Evolutionary conservation across 805 yeast genomes (phyloP), one percentile per base, ranked within the genome.

Genomic region (Danielia reshetovae): DNA sequence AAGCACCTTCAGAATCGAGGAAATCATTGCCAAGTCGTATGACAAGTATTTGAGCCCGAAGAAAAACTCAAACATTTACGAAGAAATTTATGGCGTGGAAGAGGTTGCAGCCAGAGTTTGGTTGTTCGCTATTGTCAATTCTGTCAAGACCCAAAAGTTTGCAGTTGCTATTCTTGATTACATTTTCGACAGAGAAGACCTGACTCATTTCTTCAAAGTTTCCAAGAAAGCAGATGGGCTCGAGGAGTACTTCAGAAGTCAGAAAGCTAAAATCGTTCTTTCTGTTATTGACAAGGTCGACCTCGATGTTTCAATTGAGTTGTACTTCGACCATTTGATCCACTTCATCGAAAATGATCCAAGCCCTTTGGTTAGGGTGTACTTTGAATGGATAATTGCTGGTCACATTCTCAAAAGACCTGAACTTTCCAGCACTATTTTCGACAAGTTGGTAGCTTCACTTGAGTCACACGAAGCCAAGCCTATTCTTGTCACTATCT

Each of bases 361-460:
- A 10, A 82, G 93, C 42, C 96, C 96, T 0, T 61, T 79, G 29
- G 84, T 77, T 4, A 72, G 97, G 37, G 60, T 73, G 2, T 85
- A 82, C 48, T 59, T 85, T 35, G 97, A 89, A 51, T 89, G 96
- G 96, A 63, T 81, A 10, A 57, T 81, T 25, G 72, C 85, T 0
- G 57, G 63, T 11, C 60, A 68, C 14, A 52, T 77, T 30, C 40
- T 62, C 10, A 48, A 49, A n/a, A 51, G 47, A 19, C 45, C 39
- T 10, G 48, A 42, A 8, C 31, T 45, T 12, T 34, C 50, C n/a
- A 32, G 41, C 15, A 13, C 29, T 11, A 26, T 44, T 30, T 42
- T 69, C 38, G 48, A 38, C 2, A 38, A 34, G 11, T 41, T 54
- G 11, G 22, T 40, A 7, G 42, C 43, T 8, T 47, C 46, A 3